Evolutionary conservation across 2,329 filamentous ascomycete genomes (phyloP).

Genomic region (Aspergillus ochraceoroseus): DNA sequence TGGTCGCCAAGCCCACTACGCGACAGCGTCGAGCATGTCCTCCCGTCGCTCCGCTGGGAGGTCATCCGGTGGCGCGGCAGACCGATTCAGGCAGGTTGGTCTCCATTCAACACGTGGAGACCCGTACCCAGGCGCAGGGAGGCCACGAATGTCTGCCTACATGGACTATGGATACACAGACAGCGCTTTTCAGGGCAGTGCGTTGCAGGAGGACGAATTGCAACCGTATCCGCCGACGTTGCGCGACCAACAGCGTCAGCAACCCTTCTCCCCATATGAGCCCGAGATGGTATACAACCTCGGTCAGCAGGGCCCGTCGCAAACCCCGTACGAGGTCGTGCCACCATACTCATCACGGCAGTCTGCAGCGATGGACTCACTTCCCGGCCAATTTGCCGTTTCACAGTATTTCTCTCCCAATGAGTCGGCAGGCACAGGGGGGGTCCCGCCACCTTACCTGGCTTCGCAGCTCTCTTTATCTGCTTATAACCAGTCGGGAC

Average conservation of each 20-base stretch:
- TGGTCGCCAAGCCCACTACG: conserved; percentile 61
- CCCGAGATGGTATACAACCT: conserved; percentile 76
- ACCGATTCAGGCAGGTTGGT: conserved; percentile 35
- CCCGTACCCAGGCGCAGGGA: conserved; percentile 35
- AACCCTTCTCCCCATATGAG: conserved; percentile 52
- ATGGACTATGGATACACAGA: conserved; percentile 54
- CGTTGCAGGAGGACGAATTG: conserved; percentile 52
- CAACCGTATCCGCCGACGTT: conserved; percentile 63
- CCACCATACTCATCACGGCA: conserved; percentile 72
- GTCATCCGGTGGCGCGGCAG: conserved; percentile 47
- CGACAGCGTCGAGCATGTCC: conserved; percentile 41
- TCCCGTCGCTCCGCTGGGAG: conserved; percentile 52
- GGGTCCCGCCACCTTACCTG: conserved; percentile 59
- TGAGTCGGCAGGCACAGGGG: conserved; percentile 60
- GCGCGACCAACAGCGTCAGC: conserved; percentile 50
- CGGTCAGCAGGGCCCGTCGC: conserved; percentile 56
- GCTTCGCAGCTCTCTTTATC: conserved; percentile 58
- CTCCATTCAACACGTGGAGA: conserved; percentile 34
- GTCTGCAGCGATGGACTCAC: conserved; percentile 70
- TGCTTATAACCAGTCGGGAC: conserved; percentile 58
- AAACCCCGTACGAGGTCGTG: conserved; percentile 66
- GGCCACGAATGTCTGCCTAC: conserved; percentile 36
- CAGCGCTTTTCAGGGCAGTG: conserved; percentile 47
- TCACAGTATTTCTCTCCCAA: conserved; percentile 68
- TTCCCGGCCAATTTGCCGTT: conserved; percentile 62